These are phyloP conservation scores for Saksenaea vasiformis DNA, from an alignment of 371 early-diverging fungal genomes.

Conservation along the genomic window DNA sequence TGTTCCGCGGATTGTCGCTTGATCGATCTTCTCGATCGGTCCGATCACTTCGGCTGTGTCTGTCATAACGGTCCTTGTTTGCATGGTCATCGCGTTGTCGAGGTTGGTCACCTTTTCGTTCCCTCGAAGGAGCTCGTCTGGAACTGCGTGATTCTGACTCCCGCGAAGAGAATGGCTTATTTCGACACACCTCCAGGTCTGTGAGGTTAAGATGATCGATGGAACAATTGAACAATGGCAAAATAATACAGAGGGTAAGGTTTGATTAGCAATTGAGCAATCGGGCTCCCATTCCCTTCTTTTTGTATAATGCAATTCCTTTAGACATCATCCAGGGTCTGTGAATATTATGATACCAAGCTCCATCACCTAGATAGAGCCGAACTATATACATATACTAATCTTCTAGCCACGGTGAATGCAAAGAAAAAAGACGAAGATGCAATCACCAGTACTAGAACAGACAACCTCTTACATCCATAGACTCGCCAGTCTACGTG, in stretches of 20 bases:
- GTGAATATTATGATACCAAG: background rate
- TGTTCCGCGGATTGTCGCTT: background rate
- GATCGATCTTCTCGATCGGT: background rate
- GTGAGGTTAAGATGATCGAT: background rate
- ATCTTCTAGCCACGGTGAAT: background rate
- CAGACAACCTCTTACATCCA: background rate
- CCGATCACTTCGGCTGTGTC: background rate
- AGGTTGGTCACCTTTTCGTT: background rate
- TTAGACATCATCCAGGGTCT: background rate
- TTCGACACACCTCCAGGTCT: background rate
- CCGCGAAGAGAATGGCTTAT: slow-evolving; percentile 2
- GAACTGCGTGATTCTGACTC: background rate
- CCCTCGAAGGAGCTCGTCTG: background rate
- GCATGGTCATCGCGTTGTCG: background rate
- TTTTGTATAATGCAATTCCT: background rate
- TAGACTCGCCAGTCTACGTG: background rate
- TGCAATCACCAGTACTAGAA: background rate
- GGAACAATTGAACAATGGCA: background rate
- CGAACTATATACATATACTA: background rate
- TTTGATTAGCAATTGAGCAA: background rate
- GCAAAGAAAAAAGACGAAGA: background rate
- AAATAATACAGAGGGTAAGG: background rate
- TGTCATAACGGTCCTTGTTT: background rate
- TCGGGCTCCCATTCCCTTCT: background rate
- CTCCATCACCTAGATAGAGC: background rate